phyloP scores from a whole-genome alignment of 1,284 basidiomycete genomes.

The Uromyces viciae-fabae region DNA sequence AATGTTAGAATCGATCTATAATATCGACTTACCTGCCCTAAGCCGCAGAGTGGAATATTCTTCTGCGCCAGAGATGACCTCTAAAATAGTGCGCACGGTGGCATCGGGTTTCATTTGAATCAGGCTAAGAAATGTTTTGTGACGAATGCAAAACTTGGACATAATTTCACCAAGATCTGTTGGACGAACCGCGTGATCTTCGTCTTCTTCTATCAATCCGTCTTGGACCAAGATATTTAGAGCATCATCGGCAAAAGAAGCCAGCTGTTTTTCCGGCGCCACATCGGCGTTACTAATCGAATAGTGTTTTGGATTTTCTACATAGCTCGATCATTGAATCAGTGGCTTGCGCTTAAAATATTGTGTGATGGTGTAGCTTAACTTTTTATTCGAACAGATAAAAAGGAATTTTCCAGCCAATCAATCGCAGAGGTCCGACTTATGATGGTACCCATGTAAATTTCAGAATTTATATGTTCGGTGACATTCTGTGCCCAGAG shows the following conservation, averaged over 20 bases:
- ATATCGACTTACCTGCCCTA: constrained; percentile 7
- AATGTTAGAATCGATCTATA: neutral
- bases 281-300: constrained; percentile 21
- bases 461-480: constrained; percentile 89
- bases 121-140: constrained; percentile 38
- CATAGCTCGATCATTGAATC: neutral
- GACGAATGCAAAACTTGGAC: constrained; percentile 36
- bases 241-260: neutral
- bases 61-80: constrained; percentile 27
- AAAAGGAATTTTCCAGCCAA: constrained; percentile 44
- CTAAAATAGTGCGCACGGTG: constrained; percentile 28
- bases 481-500: constrained; percentile 62
- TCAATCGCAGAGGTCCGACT: constrained; percentile 22
- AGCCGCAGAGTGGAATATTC: constrained; percentile 40
- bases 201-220: constrained; percentile 33
- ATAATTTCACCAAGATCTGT: constrained; percentile 45
- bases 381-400: constrained; percentile 43
- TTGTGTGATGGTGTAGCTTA: neutral
- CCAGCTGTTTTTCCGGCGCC: constrained; percentile 25
- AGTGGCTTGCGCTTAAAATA: neutral
- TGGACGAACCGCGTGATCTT: constrained; percentile 18
- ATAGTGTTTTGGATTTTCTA: constrained; percentile 43
- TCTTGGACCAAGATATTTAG: constrained; percentile 28
- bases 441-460: constrained; percentile 63
- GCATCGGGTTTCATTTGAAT: constrained; percentile 18